These are phyloP conservation scores for Durio zibethinus DNA, from an alignment of 345 rosid genomes.

Conservation along the genomic window DNA sequence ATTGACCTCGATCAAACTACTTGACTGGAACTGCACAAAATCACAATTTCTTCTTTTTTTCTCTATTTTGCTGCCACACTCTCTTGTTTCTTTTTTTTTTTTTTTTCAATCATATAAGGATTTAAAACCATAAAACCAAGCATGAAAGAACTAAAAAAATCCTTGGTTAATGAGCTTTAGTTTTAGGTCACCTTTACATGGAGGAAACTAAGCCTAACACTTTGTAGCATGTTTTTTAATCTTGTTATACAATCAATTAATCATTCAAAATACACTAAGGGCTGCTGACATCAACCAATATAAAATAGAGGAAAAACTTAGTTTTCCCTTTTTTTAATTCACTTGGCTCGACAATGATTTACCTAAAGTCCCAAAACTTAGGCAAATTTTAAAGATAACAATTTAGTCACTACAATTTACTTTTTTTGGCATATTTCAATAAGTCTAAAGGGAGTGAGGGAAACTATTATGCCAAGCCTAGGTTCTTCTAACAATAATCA, in stretches of 20 bases:
- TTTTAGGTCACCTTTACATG: too few relatives aligned
- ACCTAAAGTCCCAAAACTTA: background rate
- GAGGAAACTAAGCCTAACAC: too few relatives aligned
- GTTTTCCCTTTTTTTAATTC: background rate
- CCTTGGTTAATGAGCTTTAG: too few relatives aligned
- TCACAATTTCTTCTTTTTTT: too few relatives aligned
- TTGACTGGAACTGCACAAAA: too few relatives aligned
- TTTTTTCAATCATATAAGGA: too few relatives aligned
- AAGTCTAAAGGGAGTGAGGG: background rate
- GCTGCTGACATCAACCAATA: background rate
- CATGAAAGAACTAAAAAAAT: too few relatives aligned
- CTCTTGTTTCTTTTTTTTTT: too few relatives aligned
- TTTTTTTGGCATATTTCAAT: background rate
- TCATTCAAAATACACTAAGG: background rate
- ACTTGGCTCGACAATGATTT: background rate
- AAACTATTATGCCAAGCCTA: background rate
- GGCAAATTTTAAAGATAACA: background rate
- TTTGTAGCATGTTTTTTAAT: background rate
- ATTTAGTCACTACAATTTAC: background rate
- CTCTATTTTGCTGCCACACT: too few relatives aligned
- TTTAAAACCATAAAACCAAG: too few relatives aligned
- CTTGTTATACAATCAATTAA: background rate
- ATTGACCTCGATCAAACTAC: too few relatives aligned
- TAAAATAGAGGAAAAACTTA: background rate
- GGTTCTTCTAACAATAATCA: background rate